These are phyloP conservation scores for Brassica cretica DNA, from an alignment of 345 rosid species.

Conservation along the genomic window DNA sequence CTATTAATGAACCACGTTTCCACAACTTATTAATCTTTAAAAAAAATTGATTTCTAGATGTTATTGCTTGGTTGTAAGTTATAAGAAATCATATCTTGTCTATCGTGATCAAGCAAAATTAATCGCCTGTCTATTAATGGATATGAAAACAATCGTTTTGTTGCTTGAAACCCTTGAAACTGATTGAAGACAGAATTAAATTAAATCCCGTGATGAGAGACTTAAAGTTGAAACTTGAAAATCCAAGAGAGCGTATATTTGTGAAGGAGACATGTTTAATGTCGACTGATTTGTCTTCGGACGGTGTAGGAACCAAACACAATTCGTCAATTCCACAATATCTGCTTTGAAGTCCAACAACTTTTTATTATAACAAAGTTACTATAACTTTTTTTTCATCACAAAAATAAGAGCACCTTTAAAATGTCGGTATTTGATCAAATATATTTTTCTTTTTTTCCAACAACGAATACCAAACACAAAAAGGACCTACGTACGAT, in stretches of 20 bases:
- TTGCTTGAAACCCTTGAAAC: background rate
- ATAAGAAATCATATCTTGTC: background rate
- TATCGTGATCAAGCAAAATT: background rate
- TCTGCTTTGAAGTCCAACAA: slow-evolving; percentile 11
- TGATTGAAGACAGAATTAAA: background rate
- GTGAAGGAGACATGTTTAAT: slow-evolving; percentile 32
- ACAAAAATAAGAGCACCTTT: background rate
- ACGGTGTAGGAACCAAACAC: slow-evolving; percentile 33
- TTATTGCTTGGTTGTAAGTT: background rate
- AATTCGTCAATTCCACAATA: slow-evolving; percentile 18
- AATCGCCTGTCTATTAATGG: background rate
- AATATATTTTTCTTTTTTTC: background rate
- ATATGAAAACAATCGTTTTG: background rate
- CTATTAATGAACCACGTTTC: slow-evolving; percentile 2
- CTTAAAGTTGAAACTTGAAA: slow-evolving; percentile 6
- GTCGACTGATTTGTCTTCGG: slow-evolving; percentile 33
- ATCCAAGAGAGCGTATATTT: slow-evolving; percentile 18
- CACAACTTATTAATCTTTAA: background rate
- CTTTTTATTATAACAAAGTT: slow-evolving; percentile 11
- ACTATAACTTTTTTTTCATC: background rate
- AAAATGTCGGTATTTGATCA: background rate
- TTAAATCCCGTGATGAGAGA: background rate
- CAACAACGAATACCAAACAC: background rate
- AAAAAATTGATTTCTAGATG: background rate
- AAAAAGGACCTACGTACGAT: slow-evolving; percentile 22